Evolutionary conservation across 108 stramenopile species (phyloP).

Genomic region (Cyclotella kingstonii): DNA sequence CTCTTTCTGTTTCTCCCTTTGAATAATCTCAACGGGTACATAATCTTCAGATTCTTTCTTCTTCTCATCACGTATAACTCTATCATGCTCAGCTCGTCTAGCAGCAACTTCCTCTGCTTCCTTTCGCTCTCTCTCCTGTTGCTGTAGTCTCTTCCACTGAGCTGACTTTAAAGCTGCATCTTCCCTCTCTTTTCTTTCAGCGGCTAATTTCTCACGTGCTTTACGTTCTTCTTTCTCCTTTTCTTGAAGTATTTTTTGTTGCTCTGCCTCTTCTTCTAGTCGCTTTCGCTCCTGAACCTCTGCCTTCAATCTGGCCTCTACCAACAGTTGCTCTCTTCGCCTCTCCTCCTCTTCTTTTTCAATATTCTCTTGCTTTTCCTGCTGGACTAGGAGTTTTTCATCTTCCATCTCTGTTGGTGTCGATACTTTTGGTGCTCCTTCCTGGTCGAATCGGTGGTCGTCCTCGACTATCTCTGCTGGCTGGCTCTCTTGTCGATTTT

Average conservation of each 20-base stretch:
- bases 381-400: neutral
- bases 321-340: neutral
- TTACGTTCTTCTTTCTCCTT: conserved; percentile 3
- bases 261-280: conserved; percentile 9
- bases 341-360: neutral
- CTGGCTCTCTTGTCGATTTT: too few relatives aligned
- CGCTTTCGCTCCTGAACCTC: conserved; percentile 2
- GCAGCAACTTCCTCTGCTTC: conserved; percentile 9
- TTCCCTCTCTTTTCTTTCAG: neutral
- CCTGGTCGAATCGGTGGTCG: neutral
- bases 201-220: neutral
- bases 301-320: neutral
- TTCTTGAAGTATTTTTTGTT: conserved; percentile 2
- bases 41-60: neutral
- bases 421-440: neutral
- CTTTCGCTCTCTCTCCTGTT: neutral
- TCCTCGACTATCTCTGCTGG: too few relatives aligned
- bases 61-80: neutral
- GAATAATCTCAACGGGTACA: neutral
- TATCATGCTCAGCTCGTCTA: neutral
- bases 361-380: neutral
- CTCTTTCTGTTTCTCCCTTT: neutral
- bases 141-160: too few relatives aligned
- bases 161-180: too few relatives aligned
- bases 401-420: neutral